Conservation (phyloP, 2,329 filamentous ascomycete species). For the Aspergillus sp. region DNA sequence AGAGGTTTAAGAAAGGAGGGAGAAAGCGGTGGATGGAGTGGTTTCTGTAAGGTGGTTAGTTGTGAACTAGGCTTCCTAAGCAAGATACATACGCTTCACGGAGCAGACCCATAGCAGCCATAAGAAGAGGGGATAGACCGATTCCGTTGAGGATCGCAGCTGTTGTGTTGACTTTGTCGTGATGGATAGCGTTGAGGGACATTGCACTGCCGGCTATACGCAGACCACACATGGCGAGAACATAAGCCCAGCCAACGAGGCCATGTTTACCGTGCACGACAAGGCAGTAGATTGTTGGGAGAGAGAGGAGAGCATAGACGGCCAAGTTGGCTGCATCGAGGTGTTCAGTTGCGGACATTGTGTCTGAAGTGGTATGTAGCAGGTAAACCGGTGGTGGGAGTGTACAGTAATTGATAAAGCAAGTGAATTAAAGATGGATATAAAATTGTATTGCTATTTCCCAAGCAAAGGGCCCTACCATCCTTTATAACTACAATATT, state of each 20-base stretch:
- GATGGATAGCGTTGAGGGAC: background rate
- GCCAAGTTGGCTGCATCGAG: background rate
- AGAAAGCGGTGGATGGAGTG: background rate
- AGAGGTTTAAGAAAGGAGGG: background rate
- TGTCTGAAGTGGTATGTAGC: no score
- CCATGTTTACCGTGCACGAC: slow-evolving; percentile 1
- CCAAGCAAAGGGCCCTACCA: background rate
- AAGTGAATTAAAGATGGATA: no score
- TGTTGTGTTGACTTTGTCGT: background rate
- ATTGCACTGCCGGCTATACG: slow-evolving; percentile 10
- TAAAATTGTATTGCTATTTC: no score
- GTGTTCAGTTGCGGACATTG: background rate
- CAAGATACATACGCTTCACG: background rate
- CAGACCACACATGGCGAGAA: slow-evolving; percentile 9
- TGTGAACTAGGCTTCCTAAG: accelerated
- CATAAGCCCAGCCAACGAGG: slow-evolving; percentile 6
- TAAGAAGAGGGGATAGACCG: background rate
- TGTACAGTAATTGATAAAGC: no score
- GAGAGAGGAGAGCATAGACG: background rate
- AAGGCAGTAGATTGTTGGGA: background rate
- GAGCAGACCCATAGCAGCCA: background rate
- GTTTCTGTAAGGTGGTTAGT: background rate
- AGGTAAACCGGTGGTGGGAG: no score
- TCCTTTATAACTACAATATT: no score
- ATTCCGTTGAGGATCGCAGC: background rate